phyloP scores from a whole-genome alignment of 305 asterid species.

The Rubia balearica region DNA sequence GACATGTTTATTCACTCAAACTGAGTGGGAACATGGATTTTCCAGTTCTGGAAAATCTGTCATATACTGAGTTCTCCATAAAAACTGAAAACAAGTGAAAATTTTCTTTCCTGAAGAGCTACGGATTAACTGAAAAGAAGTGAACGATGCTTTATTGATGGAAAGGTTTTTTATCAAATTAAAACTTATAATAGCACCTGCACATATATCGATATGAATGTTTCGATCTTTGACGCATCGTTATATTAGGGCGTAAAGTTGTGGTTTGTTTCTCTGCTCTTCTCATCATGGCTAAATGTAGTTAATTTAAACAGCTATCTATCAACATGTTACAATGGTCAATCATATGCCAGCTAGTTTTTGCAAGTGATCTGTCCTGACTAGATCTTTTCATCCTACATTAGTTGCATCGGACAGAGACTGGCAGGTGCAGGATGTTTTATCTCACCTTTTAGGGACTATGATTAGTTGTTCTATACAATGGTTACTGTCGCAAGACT shows the following conservation, averaged over 20 bases:
- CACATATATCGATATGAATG: background rate
- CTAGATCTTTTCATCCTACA: background rate
- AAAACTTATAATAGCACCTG: background rate
- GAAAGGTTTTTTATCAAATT: background rate
- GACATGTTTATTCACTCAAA: background rate
- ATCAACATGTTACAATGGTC: background rate
- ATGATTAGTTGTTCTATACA: background rate
- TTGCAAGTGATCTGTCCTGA: background rate
- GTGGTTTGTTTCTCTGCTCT: background rate
- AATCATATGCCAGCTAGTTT: background rate
- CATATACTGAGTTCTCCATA: background rate
- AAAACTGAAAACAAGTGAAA: background rate
- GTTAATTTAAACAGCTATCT: background rate
- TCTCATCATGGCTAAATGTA: background rate
- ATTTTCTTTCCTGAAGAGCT: background rate
- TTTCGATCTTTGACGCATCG: background rate
- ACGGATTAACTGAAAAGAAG: background rate
- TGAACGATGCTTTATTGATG: background rate
- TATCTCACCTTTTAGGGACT: background rate
- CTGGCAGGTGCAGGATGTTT: background rate
- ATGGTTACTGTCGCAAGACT: background rate
- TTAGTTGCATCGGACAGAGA: background rate
- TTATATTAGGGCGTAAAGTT: background rate
- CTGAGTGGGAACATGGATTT: background rate
- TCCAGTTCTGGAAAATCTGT: background rate